Evolutionary conservation across 495 filamentous ascomycete species (phyloP).

Genomic region (Evernia prunastri): DNA sequence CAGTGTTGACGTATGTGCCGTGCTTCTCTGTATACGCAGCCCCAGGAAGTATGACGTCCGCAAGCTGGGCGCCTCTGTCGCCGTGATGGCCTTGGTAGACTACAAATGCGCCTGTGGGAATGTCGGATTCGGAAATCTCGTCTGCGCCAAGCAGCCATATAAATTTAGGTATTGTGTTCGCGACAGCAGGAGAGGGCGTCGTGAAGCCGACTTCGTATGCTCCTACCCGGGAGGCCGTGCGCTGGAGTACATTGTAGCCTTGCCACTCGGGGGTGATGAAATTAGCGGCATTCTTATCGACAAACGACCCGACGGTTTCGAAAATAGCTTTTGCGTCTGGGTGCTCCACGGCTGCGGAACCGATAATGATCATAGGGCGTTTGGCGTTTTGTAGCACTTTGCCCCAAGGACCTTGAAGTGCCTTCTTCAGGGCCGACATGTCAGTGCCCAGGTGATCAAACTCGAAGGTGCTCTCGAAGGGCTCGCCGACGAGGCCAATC

Average conservation of each 20-base stretch:
- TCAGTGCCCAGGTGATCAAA: slow-evolving; percentile 81
- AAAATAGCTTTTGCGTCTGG: slow-evolving; percentile 85
- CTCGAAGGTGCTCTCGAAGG: slow-evolving; percentile 88
- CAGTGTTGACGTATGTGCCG: slow-evolving; percentile 96
- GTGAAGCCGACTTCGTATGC: slow-evolving; percentile 96
- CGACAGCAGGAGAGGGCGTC: slow-evolving; percentile 66
- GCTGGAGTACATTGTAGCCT: slow-evolving; percentile 93
- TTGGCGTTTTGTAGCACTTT: slow-evolving; percentile 84
- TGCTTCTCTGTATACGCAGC: slow-evolving; percentile 95
- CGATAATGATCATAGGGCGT: slow-evolving; percentile 91
- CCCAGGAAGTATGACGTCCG: slow-evolving; percentile 88
- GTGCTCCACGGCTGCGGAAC: slow-evolving; percentile 84
- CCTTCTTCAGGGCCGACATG: slow-evolving; percentile 69
- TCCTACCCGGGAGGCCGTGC: slow-evolving; percentile 80
- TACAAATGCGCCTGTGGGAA: slow-evolving; percentile 91
- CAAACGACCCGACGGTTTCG: slow-evolving; percentile 78
- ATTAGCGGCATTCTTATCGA: slow-evolving; percentile 83
- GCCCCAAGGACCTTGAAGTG: slow-evolving; percentile 79
- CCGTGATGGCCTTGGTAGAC: slow-evolving; percentile 98
- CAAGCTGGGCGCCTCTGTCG: slow-evolving; percentile 84
- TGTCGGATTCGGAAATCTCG: slow-evolving; percentile 69
- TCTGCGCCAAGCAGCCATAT: slow-evolving; percentile 96
- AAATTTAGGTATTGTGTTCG: slow-evolving; percentile 81
- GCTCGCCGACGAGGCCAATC: slow-evolving; percentile 83
- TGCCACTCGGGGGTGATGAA: slow-evolving; percentile 91